Conservation (phyloP, 345 rosid species). For the Excoecaria agallocha region DNA sequence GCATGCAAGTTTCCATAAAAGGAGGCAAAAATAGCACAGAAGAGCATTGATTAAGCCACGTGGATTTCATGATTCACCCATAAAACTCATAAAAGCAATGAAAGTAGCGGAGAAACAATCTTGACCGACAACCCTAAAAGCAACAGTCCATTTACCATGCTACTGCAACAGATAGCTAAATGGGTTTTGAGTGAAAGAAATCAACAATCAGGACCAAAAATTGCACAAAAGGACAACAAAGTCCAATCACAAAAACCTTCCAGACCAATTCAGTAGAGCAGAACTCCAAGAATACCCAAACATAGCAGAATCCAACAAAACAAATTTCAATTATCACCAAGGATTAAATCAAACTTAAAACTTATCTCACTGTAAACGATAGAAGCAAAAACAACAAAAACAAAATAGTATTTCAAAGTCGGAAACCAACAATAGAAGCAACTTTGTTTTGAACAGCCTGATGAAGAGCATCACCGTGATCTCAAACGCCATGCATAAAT, state of each 20-base stretch:
- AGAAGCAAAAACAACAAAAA: background rate
- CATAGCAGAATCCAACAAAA: background rate
- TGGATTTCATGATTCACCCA: background rate
- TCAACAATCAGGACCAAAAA: background rate
- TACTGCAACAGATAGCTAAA: background rate
- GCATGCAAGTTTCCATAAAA: background rate
- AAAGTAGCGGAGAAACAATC: background rate
- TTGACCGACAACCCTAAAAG: background rate
- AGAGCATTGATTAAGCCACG: background rate
- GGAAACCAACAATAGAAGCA: background rate
- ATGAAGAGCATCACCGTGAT: slow-evolving; percentile 8
- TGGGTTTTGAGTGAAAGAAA: background rate
- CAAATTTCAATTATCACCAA: background rate
- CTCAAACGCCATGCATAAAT: slow-evolving; percentile 29
- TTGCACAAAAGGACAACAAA: background rate
- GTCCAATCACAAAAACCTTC: background rate
- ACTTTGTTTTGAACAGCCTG: slow-evolving; percentile 6
- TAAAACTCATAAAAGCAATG: background rate
- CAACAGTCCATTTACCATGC: background rate
- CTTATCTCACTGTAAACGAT: background rate
- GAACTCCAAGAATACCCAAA: background rate
- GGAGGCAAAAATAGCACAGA: background rate
- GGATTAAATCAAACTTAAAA: background rate
- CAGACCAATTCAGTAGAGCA: background rate
- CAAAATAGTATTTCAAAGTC: background rate